These are phyloP conservation scores for Wickerhamiella allomyrinae DNA, from an alignment of 805 yeast species.

Conservation along the genomic window DNA sequence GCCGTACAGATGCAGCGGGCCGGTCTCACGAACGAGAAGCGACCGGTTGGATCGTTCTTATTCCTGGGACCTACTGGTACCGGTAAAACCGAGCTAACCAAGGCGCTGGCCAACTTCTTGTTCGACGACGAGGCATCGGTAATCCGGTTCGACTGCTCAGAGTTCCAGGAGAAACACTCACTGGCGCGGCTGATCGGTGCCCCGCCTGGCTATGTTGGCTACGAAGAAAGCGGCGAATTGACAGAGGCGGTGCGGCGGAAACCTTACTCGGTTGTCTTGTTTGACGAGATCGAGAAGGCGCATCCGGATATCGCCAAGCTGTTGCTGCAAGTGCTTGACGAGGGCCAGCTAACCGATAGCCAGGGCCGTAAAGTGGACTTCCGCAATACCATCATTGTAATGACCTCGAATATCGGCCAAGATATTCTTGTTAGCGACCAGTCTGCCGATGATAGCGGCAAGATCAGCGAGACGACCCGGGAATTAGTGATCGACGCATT, in stretches of 20 bases:
- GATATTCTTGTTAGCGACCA: conserved; percentile 60
- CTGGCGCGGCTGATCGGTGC: conserved; percentile 88
- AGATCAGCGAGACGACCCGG: conserved; percentile 41
- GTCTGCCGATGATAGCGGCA: conserved; percentile 36
- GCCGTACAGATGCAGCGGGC: conserved; percentile 95
- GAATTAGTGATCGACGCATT: conserved; percentile 49
- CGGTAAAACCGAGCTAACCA: conserved; percentile 92
- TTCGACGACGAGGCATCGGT: conserved; percentile 82
- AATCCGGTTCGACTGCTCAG: conserved; percentile 93
- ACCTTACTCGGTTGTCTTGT: conserved; percentile 83
- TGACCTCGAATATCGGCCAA: conserved; percentile 96
- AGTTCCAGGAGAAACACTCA: conserved; percentile 88
- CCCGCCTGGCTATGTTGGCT: conserved; percentile 96
- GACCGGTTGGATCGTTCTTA: conserved; percentile 94
- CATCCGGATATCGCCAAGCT: conserved; percentile 91
- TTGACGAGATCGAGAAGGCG: conserved; percentile 95
- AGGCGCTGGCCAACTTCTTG: conserved; percentile 78
- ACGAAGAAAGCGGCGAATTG: conserved; percentile 84
- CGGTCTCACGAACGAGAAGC: conserved; percentile 82
- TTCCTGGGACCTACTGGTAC: conserved; percentile 98
- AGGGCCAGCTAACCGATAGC: conserved; percentile 86
- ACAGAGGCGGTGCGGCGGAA: conserved; percentile 93
- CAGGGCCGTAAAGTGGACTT: conserved; percentile 91
- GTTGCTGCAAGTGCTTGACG: conserved; percentile 82
- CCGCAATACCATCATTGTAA: conserved; percentile 84